phyloP scores from a whole-genome alignment of 2,329 filamentous ascomycete genomes.

The Pseudogymnoascus sp. region DNA sequence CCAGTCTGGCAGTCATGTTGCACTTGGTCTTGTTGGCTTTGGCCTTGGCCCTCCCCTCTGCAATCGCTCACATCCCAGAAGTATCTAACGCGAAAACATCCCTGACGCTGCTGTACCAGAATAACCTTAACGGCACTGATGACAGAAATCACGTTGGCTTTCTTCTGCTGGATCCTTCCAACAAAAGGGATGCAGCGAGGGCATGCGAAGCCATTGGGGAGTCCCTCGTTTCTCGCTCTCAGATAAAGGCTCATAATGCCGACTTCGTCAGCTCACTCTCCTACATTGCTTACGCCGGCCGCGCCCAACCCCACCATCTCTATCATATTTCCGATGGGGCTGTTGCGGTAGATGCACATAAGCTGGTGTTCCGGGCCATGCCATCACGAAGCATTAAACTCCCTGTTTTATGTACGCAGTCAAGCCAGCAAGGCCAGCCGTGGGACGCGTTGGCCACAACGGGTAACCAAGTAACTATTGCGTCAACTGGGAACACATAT shows the following conservation, averaged over 20 bases:
- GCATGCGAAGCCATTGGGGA: slow-evolving; percentile 42
- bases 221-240: slow-evolving; percentile 33
- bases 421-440: slow-evolving; percentile 28
- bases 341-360: slow-evolving; percentile 28
- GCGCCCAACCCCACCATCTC: slow-evolving; percentile 27
- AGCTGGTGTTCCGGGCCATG: slow-evolving; percentile 28
- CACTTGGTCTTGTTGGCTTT: neutral
- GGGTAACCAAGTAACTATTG: slow-evolving; percentile 32
- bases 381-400: slow-evolving; percentile 26
- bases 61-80: neutral
- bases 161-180: slow-evolving; percentile 38
- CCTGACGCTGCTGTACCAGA: slow-evolving; percentile 43
- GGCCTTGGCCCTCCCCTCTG: neutral
- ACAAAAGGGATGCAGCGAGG: slow-evolving; percentile 29
- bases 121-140: slow-evolving; percentile 45
- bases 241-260: slow-evolving; percentile 33
- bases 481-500: slow-evolving; percentile 36
- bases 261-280: slow-evolving; percentile 39
- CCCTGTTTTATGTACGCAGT: slow-evolving; percentile 44
- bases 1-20: neutral
- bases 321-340: slow-evolving; percentile 36
- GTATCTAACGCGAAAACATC: slow-evolving; percentile 33
- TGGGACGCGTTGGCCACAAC: slow-evolving; percentile 26
- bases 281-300: slow-evolving; percentile 36
- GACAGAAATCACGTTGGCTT: slow-evolving; percentile 44